phyloP scores from a whole-genome alignment of 2,329 filamentous ascomycete species.

The Leptographium procerum region DNA sequence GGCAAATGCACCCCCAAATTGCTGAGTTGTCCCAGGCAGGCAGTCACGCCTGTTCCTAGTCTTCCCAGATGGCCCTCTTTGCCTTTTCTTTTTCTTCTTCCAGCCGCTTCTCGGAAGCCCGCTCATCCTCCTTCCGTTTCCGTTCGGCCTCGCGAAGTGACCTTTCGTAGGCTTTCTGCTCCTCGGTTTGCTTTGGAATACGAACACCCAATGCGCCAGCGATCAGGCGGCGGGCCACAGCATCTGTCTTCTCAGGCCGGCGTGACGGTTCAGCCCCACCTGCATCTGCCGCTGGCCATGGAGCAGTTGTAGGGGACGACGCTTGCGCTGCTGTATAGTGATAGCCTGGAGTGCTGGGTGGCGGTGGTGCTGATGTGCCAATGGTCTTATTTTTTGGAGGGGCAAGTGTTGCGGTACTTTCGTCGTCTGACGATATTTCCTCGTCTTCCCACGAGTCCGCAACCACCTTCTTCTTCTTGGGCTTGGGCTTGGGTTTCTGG shows the following conservation, averaged over 20 bases:
- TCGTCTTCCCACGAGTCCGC: conserved; percentile 75
- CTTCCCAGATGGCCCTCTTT: conserved; percentile 83
- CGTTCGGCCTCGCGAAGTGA: conserved; percentile 76
- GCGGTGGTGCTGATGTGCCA: conserved; percentile 43
- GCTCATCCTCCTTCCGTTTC: conserved; percentile 62
- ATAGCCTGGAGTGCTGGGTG: conserved; percentile 47
- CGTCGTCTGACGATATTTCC: conserved; percentile 34
- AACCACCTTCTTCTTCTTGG: conserved; percentile 27
- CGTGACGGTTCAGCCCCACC: conserved; percentile 6
- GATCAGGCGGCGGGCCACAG: conserved; percentile 81
- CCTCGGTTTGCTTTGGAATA: conserved; percentile 71
- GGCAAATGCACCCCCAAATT: too few relatives aligned
- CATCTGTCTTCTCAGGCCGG: conserved; percentile 84
- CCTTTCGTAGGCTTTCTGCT: conserved; percentile 77
- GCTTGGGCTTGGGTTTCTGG: conserved; percentile 16
- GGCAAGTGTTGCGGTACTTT: conserved; percentile 13
- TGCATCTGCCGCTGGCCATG: not conserved
- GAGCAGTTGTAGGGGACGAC: conserved; percentile 2
- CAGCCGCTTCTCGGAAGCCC: conserved; percentile 47
- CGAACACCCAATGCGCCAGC: conserved; percentile 75
- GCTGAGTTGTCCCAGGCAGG: too few relatives aligned
- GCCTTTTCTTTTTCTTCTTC: conserved; percentile 59
- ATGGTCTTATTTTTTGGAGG: not conserved
- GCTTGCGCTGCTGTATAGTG: conserved; percentile 5
- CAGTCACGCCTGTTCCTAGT: conserved; percentile 24